A percentile compares a stretch with the other conserved stretches of the same genome.
Evolutionary conservation across 106 monocot species (phyloP).

Genomic region (Dendrobium chrysotoxum): DNA sequence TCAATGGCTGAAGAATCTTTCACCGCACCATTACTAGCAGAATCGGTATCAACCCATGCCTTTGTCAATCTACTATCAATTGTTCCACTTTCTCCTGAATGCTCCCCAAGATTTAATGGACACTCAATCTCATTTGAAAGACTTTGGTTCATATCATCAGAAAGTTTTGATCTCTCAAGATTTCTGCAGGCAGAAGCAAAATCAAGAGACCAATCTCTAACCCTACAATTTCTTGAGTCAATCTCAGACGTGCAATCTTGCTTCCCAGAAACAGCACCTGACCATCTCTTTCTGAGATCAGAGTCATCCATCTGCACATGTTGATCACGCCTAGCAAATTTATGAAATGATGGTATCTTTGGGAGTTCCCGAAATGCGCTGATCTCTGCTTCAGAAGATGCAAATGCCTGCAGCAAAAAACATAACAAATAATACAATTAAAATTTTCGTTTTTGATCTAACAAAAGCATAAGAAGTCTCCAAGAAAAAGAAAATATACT

Average conservation of each 20-base stretch:
- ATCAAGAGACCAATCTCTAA: constrained; percentile 73
- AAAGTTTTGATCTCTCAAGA: constrained; percentile 44
- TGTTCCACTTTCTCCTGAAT: constrained; percentile 60
- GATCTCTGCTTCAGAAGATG: constrained; percentile 70
- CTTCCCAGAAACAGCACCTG: constrained; percentile 35
- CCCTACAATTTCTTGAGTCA: constrained; percentile 79
- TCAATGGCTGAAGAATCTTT: constrained; percentile 91
- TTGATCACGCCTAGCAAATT: constrained; percentile 83
- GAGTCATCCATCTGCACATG: constrained; percentile 53
- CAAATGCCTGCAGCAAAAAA: constrained; percentile 67
- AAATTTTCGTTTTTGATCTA: background rate
- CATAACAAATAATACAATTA: background rate
- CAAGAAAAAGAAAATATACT: background rate
- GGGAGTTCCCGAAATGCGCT: constrained; percentile 60
- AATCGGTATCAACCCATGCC: constrained; percentile 96
- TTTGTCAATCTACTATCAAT: constrained; percentile 59
- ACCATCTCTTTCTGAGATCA: constrained; percentile 47
- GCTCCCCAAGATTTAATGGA: constrained; percentile 43
- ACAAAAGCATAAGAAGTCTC: background rate
- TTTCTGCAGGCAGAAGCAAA: constrained; percentile 45
- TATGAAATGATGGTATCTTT: constrained; percentile 97
- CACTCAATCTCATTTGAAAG: constrained; percentile 48
- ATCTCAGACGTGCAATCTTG: constrained; percentile 89
- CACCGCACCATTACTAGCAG: constrained; percentile 58
- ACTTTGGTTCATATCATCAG: constrained; percentile 36